Evolutionary conservation across 257 asterid genomes (phyloP), one percentile per base, ranked within the genome.

Genomic region (Jaltomata sinuosa): DNA sequence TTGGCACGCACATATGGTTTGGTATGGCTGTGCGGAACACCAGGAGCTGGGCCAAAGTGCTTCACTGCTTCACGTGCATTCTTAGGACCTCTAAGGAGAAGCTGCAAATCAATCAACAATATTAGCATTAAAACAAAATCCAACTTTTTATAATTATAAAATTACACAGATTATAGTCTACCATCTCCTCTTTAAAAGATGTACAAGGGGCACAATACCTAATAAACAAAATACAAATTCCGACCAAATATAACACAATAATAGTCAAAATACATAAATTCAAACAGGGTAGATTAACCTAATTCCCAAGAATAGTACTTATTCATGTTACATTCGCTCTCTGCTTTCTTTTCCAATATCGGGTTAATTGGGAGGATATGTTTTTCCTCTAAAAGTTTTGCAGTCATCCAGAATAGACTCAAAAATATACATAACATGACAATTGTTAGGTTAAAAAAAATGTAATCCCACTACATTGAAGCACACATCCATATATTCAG

Each of bases 31-130:
- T 93, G 97, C 2, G 99, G 99, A 25, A 96, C 99, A 88, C 99
- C 99, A 31, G 99, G 99, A 57, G 99, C 99, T n/a, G 97, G 96
- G n/a, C 99, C 99, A 84, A 96, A 96, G 91, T 96, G 99, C 88
- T 88, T 96, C 85, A 94, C 98, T 47, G 98, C 98, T 89, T 96
- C 99, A 53, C 99, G 97, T 22, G 99, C 90, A 84, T 94, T 96
- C 79, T 93, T 84, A 1, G 98, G 91, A 16, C 99, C 98, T 84
- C 99, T 92, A 80, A 96, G 89, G 36, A 96, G 97, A 10, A 96
- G 94, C 99, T 96, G 92, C 83, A 45, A 31, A 61, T 27, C 14
- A 47, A 47, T 47, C n/a, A 16, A 76, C 36, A 45, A 76, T 8
- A 25, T 76, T 4, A 76, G 15, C 59, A 76, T 15, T 9, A 8